These are phyloP conservation scores for Pleurotus djamor DNA, from an alignment of 768 basidiomycete species.

Conservation along the genomic window DNA sequence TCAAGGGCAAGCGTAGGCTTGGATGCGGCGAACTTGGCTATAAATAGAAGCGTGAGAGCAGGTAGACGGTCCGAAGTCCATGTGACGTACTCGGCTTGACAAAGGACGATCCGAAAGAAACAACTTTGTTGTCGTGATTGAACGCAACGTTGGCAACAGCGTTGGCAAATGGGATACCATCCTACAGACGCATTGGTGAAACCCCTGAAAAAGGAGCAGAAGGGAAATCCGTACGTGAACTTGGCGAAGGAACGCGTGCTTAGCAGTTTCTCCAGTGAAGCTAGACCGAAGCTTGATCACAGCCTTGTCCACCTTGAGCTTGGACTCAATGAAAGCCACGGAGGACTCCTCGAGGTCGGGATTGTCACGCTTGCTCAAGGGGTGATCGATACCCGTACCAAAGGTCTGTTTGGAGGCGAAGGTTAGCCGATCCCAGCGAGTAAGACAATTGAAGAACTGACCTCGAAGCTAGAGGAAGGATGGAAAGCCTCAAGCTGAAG, in stretches of 20 bases:
- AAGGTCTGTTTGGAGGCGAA: conserved; percentile 19
- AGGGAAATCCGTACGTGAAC: conserved; percentile 16
- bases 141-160: conserved; percentile 45
- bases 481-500: conserved; percentile 30
- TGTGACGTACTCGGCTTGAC: conserved; percentile 33
- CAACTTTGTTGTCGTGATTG: conserved; percentile 35
- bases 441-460: conserved; percentile 6
- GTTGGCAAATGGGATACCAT: conserved; percentile 29
- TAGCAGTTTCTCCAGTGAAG: conserved; percentile 18
- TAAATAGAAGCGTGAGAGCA: background rate
- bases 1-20: conserved; percentile 31
- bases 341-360: conserved; percentile 20
- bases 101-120: conserved; percentile 45
- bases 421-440: background rate
- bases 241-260: conserved; percentile 24
- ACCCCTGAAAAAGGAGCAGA: background rate
- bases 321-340: conserved; percentile 18
- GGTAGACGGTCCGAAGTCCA: too few relatives aligned
- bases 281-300: conserved; percentile 21
- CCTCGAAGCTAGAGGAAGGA: conserved; percentile 32
- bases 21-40: conserved; percentile 27
- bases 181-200: conserved; percentile 12
- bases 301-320: conserved; percentile 17
- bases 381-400: conserved; percentile 26
- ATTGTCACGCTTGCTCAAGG: conserved; percentile 20